Conservation (phyloP, 768 basidiomycete species). For the Mycena albidolilacea region DNA sequence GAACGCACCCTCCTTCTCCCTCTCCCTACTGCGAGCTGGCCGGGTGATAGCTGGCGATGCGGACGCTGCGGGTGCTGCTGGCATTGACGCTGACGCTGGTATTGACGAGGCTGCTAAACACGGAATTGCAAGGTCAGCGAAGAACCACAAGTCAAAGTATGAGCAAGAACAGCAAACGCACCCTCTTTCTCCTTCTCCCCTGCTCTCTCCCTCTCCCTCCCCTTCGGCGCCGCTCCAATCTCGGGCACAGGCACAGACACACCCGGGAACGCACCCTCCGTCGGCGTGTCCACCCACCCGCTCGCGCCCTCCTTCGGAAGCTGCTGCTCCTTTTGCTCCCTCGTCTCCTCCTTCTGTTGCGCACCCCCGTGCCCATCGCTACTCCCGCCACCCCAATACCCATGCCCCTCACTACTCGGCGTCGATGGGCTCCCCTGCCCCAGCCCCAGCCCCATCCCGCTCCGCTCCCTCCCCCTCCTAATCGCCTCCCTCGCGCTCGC, state of each 20-base stretch:
- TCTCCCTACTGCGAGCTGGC: too few species aligned
- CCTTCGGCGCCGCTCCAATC: neutral
- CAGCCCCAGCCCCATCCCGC: neutral
- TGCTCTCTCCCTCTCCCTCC: neutral
- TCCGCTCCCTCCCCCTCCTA: conserved; percentile 33
- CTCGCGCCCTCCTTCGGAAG: neutral
- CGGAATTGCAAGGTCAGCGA: too few species aligned
- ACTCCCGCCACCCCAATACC: neutral
- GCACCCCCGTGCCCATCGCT: neutral
- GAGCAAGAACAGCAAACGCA: neutral
- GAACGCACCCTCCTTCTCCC: conserved; percentile 1
- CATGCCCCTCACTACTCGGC: conserved; percentile 2
- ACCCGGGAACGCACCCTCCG: neutral
- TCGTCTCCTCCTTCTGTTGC: neutral
- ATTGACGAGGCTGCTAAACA: neutral
- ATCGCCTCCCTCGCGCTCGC: conserved; percentile 38
- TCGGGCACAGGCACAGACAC: neutral
- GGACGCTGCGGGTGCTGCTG: neutral
- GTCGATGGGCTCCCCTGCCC: neutral
- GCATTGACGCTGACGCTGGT: neutral
- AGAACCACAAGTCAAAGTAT: neutral
- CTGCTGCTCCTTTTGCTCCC: neutral
- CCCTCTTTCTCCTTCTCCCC: neutral
- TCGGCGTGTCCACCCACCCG: neutral
- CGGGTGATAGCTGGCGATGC: too few species aligned